Evolutionary conservation across 140 eudicot species (phyloP).

Genomic region (Flaveria floridana): DNA sequence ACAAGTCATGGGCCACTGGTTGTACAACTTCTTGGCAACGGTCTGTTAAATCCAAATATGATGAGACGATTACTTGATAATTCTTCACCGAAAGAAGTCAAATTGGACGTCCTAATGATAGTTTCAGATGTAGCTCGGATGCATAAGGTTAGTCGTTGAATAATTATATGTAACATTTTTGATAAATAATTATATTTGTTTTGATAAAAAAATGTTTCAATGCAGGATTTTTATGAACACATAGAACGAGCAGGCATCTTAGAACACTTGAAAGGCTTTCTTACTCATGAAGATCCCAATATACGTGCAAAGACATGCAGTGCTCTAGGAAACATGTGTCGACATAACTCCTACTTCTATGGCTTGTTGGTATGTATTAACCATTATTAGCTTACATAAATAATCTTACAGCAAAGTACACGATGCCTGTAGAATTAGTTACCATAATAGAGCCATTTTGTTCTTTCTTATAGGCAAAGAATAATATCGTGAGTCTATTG

Average conservation of each 20-base stretch:
- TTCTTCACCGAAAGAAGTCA: conserved; percentile 85
- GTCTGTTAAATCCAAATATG: conserved; percentile 66
- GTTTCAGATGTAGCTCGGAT: conserved; percentile 94
- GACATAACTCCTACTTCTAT: conserved; percentile 88
- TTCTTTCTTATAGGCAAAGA: conserved; percentile 51
- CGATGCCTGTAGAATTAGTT: background rate
- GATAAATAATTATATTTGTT: background rate
- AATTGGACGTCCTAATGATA: conserved; percentile 67
- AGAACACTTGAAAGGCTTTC: conserved; percentile 62
- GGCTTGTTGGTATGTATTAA: conserved; percentile 52
- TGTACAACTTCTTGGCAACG: conserved; percentile 68
- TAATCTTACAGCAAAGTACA: background rate
- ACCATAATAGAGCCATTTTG: background rate
- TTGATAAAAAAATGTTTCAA: conserved; percentile 5
- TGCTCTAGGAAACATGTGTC: conserved; percentile 91
- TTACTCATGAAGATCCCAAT: conserved; percentile 75
- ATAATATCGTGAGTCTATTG: conserved; percentile 53
- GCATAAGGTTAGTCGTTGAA: conserved; percentile 64
- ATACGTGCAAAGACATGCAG: conserved; percentile 88
- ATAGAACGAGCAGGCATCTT: conserved; percentile 73
- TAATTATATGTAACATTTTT: background rate
- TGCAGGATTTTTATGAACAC: conserved; percentile 75
- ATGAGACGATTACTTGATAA: conserved; percentile 64
- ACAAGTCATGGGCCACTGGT: conserved; percentile 64
- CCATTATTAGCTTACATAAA: background rate